These are phyloP conservation scores for Cercospora nicotianae DNA, from an alignment of 2,329 filamentous ascomycete genomes.

Conservation along the genomic window DNA sequence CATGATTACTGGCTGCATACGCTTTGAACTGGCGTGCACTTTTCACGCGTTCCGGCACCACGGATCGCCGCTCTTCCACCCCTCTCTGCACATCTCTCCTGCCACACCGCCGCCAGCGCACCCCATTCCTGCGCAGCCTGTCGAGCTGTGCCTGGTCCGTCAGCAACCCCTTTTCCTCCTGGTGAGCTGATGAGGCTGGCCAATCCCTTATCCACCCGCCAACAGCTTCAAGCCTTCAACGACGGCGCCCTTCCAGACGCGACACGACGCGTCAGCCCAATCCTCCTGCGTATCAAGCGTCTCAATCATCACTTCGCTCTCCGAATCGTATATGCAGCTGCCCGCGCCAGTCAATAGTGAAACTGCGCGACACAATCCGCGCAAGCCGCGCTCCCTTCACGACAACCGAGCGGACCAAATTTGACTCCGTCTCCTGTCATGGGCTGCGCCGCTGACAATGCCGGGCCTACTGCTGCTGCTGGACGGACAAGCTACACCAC, in stretches of 20 bases:
- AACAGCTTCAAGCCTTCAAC: background rate
- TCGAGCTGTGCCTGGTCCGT: background rate
- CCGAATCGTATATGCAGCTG: background rate
- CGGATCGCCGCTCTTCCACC: background rate
- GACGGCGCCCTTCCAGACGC: background rate
- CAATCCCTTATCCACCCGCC: background rate
- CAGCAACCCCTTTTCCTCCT: background rate
- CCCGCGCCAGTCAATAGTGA: background rate
- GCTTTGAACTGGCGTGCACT: background rate
- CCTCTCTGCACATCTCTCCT: background rate
- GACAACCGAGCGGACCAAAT: background rate
- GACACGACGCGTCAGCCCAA: background rate
- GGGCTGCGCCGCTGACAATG: background rate
- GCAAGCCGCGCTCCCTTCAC: background rate
- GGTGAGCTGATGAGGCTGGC: background rate
- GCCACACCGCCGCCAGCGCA: background rate
- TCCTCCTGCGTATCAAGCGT: background rate
- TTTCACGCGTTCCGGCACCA: background rate
- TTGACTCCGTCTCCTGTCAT: background rate
- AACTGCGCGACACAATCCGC: background rate
- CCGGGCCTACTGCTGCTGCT: background rate
- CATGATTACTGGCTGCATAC: background rate
- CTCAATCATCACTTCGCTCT: background rate
- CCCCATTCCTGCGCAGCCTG: background rate
- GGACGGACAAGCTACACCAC: slow-evolving; percentile 8